Conservation (phyloP, 768 basidiomycete genomes). For the Trichaptum fuscoviolaceum region DNA sequence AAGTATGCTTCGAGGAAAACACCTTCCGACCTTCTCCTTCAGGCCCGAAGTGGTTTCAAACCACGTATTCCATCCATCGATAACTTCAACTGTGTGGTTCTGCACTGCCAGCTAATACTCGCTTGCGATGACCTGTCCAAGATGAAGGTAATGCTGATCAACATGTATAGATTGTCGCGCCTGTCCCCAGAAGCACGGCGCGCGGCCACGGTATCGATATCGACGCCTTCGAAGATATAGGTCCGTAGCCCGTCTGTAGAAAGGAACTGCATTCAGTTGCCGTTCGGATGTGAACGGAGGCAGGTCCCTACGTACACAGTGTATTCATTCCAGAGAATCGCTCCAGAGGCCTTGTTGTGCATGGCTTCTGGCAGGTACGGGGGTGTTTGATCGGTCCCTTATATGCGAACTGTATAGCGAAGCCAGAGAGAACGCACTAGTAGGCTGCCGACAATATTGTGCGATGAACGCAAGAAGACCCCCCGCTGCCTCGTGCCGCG, state of each 20-base stretch:
- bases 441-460: neutral
- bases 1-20: too few species aligned
- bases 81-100: neutral
- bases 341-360: neutral
- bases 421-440: neutral
- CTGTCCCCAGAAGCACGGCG: neutral
- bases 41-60: neutral
- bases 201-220: neutral
- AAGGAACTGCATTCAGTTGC: neutral
- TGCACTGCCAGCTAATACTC: neutral
- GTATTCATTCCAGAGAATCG: neutral
- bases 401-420: neutral
- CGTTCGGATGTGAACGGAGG: neutral
- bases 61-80: neutral
- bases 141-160: neutral
- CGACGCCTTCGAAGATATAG: neutral
- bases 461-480: neutral
- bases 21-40: too few species aligned
- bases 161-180: neutral
- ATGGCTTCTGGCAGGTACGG: neutral
- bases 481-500: neutral
- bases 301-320: neutral
- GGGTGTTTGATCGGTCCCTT: neutral
- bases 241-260: neutral
- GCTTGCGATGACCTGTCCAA: neutral